Evolutionary conservation across 106 monocot genomes (phyloP).

Genomic region (Iris macrosiphon): DNA sequence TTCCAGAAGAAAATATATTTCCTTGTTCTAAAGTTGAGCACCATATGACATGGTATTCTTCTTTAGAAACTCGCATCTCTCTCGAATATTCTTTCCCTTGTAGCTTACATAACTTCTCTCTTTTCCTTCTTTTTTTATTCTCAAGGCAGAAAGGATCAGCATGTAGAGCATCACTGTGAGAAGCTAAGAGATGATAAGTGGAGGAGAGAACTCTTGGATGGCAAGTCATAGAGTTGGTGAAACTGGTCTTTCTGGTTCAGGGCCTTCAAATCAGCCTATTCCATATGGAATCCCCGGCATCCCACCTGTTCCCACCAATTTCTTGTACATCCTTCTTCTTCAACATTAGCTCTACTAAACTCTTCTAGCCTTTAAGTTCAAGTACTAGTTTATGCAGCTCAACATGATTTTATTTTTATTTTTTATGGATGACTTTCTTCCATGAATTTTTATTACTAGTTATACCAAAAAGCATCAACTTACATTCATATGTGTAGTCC

Average conservation of each 20-base stretch:
- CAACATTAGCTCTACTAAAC: not conserved
- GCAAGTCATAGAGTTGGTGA: conserved; percentile 38
- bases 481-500: not conserved
- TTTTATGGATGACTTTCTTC: too few relatives aligned
- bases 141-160: too few relatives aligned
- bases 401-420: not conserved
- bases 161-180: conserved; percentile 8
- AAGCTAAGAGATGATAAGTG: not conserved
- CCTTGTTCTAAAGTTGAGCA: too few relatives aligned
- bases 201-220: conserved; percentile 26
- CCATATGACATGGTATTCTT: too few relatives aligned
- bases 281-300: conserved; percentile 36
- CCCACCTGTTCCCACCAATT: conserved; percentile 33
- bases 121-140: too few relatives aligned
- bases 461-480: too few relatives aligned
- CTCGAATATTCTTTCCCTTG: too few relatives aligned
- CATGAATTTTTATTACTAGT: too few relatives aligned
- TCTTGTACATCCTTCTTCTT: conserved; percentile 30
- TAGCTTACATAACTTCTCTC: too few relatives aligned
- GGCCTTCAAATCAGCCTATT: conserved; percentile 41
- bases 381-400: not conserved
- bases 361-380: not conserved
- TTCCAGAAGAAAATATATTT: too few relatives aligned
- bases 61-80: too few relatives aligned
- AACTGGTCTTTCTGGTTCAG: conserved; percentile 37